Base-by-base conservation (phyloP, 345 rosid species). In the Draba incana region DNA sequence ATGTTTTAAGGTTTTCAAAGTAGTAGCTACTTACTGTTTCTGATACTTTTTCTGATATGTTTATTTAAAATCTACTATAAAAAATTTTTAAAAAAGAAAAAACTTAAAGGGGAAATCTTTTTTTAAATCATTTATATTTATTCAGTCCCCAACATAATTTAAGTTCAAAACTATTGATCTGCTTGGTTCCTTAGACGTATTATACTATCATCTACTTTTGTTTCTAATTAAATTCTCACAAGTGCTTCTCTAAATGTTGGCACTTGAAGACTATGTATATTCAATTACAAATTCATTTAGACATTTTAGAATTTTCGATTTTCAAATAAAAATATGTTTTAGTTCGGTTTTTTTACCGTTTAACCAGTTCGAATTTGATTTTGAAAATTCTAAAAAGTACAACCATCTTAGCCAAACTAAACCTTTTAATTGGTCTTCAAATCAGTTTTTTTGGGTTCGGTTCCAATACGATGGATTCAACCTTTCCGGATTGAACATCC, bases 181-280 rank as follows among this genome's bases (percentile, higher is more conserved):
- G 20, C 6, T 14, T 31, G 56, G 48, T 68, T 68, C 28, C 10
- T 57, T 3, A 57, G 20, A 35, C 39, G 39, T 35, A 20, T 20
- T 20, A 20, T 20, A 20, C 20, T 20, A 20, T 14, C 4, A 69
- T 38, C 73, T 48, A 58, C 58, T 58, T 57, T 48, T 69, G 49
- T 28, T 57, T 57, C 49, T 56, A 37, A 14, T 25, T 52, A 66
- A 65, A 10, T 20, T 41, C 42, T 28, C 13, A 41, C 50, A 52
- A 52, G 23, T 66, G 35, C 20, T 47, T 35, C 42, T 45, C n/a
- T 15, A 30, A 27, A 44, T 44, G 46, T 23, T 47, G 31, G 30
- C 14, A 31, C 24, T 43, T 46, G 3, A 13, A 37, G 48, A 51
- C 14, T 24, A 49, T 10, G 33, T 5, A 10, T 7, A 27, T 50